Conservation (phyloP, 2,329 filamentous ascomycete genomes). For the Aspergillus sp. region DNA sequence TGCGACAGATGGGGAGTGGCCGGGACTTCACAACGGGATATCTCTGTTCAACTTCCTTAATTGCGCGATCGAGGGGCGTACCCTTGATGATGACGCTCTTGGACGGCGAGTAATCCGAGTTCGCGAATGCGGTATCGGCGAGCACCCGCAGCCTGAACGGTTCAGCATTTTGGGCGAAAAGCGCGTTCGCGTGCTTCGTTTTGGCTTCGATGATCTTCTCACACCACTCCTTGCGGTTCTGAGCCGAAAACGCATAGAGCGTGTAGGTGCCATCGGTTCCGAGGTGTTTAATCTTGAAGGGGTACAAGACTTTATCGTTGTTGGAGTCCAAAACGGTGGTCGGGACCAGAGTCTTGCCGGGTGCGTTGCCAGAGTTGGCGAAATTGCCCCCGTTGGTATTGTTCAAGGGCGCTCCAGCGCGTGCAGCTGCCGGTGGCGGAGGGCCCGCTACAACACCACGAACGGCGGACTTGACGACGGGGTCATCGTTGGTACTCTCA, state of each 20-base stretch:
- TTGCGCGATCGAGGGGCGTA: conserved; percentile 87
- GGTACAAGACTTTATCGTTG: conserved; percentile 80
- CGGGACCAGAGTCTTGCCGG: conserved; percentile 47
- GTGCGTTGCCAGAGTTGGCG: conserved; percentile 23
- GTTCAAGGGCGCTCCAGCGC: conserved; percentile 39
- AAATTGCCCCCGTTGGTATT: conserved; percentile 51
- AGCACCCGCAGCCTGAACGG: conserved; percentile 90
- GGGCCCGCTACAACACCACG: conserved; percentile 67
- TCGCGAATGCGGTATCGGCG: conserved; percentile 79
- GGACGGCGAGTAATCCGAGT: conserved; percentile 50
- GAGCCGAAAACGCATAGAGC: conserved; percentile 75
- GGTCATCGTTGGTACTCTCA: conserved; percentile 88
- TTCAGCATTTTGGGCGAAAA: conserved; percentile 91
- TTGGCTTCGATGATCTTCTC: conserved; percentile 93
- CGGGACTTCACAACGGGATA: conserved; percentile 63
- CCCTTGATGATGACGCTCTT: conserved; percentile 79
- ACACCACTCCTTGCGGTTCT: conserved; percentile 83
- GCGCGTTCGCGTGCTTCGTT: conserved; percentile 82
- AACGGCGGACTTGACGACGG: conserved; percentile 74
- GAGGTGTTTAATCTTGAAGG: conserved; percentile 93
- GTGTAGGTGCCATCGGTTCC: conserved; percentile 86
- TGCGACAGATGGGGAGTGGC: conserved; percentile 76
- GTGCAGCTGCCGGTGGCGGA: conserved; percentile 50
- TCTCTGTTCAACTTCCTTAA: conserved; percentile 79
- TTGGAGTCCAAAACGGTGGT: conserved; percentile 51